Conservation (phyloP, 768 basidiomycete genomes). For the Pleurotus eryngii region DNA sequence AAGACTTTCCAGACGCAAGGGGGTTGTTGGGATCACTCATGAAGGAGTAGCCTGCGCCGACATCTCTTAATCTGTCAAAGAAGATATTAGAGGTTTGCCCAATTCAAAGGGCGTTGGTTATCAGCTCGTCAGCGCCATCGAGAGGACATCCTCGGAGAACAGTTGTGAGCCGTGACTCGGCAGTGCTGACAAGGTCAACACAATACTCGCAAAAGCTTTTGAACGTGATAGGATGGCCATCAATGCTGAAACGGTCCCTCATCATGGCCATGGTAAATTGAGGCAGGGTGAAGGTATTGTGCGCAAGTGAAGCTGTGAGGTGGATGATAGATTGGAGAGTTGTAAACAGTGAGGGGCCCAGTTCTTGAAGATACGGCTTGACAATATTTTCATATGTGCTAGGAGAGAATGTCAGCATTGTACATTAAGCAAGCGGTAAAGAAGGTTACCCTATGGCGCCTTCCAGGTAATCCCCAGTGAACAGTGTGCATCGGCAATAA, state of each 20-base stretch:
- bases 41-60: not conserved
- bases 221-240: constrained; percentile 2
- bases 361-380: constrained; percentile 1
- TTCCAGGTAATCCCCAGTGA: not conserved
- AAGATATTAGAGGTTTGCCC: not conserved
- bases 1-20: too few species aligned
- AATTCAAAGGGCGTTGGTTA: not conserved
- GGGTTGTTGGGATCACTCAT: not conserved
- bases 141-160: not conserved
- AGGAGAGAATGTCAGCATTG: not conserved
- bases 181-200: not conserved
- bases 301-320: not conserved
- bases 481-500: not conserved
- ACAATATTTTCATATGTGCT: constrained; percentile 7
- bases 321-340: constrained; percentile 1
- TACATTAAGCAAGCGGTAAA: not conserved
- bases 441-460: not conserved
- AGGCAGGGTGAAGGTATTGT: constrained; percentile 3
- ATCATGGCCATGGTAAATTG: not conserved
- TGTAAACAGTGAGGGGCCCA: not conserved
- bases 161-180: not conserved
- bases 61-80: not conserved
- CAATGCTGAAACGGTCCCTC: not conserved
- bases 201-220: not conserved
- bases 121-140: not conserved